Percentiles rank a stretch among this genome's conserved stretches.
These are phyloP conservation scores for Skeletonema marinoi DNA, from an alignment of 108 stramenopile species.

Conservation along the genomic window DNA sequence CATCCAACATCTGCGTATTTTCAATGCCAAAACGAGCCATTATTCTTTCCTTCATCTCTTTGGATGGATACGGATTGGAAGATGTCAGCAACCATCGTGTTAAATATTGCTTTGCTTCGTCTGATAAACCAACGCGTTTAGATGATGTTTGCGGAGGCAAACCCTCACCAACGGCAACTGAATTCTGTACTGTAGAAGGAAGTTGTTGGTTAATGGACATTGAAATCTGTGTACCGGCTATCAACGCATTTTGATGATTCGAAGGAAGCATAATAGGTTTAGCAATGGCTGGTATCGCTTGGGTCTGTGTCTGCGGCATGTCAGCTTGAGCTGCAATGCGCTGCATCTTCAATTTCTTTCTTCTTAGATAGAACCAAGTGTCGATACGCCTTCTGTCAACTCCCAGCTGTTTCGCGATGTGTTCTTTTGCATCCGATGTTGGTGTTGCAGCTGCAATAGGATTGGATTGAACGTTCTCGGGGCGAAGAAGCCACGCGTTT, in stretches of 20 bases:
- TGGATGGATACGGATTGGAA: slow-evolving; percentile 42
- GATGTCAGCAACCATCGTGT: slow-evolving; percentile 27
- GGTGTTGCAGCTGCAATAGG: slow-evolving; percentile 5
- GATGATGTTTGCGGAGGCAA: background rate
- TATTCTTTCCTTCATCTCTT: slow-evolving; percentile 34
- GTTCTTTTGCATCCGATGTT: slow-evolving; percentile 7
- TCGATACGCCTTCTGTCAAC: slow-evolving; percentile 19
- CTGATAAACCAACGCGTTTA: slow-evolving; percentile 17
- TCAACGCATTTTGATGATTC: background rate
- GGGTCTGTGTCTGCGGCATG: background rate
- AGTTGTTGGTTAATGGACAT: background rate
- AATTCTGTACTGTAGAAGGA: background rate
- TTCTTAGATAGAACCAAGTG: slow-evolving; percentile 20
- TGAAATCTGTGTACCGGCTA: background rate
- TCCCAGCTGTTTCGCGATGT: slow-evolving; percentile 3
- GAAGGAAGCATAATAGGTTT: background rate
- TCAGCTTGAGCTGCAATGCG: background rate
- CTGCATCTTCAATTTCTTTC: slow-evolving; percentile 27
- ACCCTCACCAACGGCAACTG: background rate
- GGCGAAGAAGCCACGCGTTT: background rate
- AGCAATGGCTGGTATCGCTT: background rate
- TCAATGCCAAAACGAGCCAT: slow-evolving; percentile 27
- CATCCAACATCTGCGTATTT: slow-evolving; percentile 31
- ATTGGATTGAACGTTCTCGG: background rate
- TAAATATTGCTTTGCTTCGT: slow-evolving; percentile 35